Conservation (phyloP, 2,329 filamentous ascomycete genomes). For the Penicillium nordicum region DNA sequence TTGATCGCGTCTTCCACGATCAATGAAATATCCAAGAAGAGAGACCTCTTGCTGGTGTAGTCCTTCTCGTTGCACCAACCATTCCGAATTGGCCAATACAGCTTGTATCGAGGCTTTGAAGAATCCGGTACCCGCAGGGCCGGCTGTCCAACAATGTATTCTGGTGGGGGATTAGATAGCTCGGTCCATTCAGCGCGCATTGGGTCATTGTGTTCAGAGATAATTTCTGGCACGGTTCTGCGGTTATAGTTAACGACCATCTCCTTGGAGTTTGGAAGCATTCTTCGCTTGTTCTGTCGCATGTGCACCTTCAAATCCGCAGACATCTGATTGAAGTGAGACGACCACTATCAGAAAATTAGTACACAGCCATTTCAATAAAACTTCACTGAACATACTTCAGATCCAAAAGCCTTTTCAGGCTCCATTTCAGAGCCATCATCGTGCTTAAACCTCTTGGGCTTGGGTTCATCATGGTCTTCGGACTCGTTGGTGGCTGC, state of each 20-base stretch:
- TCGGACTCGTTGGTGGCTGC: conserved; percentile 78
- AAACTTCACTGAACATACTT: conserved; percentile 52
- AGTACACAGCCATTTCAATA: background rate
- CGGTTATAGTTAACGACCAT: conserved; percentile 92
- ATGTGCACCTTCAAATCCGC: conserved; percentile 85
- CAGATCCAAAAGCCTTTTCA: conserved; percentile 84
- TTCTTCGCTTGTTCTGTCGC: conserved; percentile 89
- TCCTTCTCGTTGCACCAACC: conserved; percentile 90
- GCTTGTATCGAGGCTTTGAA: conserved; percentile 82
- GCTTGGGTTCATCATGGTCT: conserved; percentile 72
- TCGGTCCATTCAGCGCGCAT: conserved; percentile 96
- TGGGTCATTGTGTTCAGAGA: conserved; percentile 91
- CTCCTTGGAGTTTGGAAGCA: conserved; percentile 96
- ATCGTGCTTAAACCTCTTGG: conserved; percentile 61
- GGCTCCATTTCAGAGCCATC: conserved; percentile 50
- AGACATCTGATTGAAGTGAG: conserved; percentile 73
- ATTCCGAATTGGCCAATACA: conserved; percentile 86
- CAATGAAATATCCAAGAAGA: conserved; percentile 82
- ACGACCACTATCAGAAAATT: conserved; percentile 48
- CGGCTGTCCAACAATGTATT: conserved; percentile 76
- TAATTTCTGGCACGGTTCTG: conserved; percentile 75
- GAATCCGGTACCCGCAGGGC: conserved; percentile 85
- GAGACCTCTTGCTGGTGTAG: conserved; percentile 72
- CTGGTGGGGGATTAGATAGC: conserved; percentile 62
- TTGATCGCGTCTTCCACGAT: conserved; percentile 83